These are phyloP conservation scores for Sugiyamaella japonica DNA, from an alignment of 1,139 yeast genomes.

Conservation along the genomic window DNA sequence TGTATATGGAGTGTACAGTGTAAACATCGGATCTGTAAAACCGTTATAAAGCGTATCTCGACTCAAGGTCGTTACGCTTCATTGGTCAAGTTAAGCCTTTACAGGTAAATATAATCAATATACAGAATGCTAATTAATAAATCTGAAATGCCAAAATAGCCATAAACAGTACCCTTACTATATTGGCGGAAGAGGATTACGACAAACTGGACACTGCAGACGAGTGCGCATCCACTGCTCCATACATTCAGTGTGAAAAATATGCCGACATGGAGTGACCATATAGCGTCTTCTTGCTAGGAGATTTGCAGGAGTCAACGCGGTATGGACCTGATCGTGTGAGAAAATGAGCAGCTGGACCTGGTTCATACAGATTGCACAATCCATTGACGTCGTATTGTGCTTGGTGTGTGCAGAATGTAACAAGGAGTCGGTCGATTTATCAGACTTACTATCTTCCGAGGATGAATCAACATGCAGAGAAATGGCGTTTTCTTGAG, in stretches of 20 bases:
- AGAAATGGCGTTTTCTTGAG: constrained; percentile 35
- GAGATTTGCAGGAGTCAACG: constrained; percentile 39
- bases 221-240: constrained; percentile 94
- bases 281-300: constrained; percentile 54
- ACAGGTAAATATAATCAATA: no score
- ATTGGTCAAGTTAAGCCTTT: no score
- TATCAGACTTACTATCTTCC: constrained; percentile 8
- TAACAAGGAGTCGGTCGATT: constrained; percentile 11
- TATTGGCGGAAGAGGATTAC: constrained; percentile 77
- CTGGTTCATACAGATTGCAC: constrained; percentile 88
- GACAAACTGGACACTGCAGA: constrained; percentile 90
- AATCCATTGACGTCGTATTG: constrained; percentile 47
- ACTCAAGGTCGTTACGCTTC: no score
- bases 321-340: constrained; percentile 36
- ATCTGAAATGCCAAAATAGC: not conserved
- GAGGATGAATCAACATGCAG: not conserved
- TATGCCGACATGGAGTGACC: constrained; percentile 92
- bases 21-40: no score
- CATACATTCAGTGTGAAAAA: constrained; percentile 82
- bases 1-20: no score
- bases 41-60: no score
- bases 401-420: constrained; percentile 6
- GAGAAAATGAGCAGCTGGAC: constrained; percentile 60
- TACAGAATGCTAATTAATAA: no score
- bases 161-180: constrained; percentile 20